Evolutionary conservation across 495 filamentous ascomycete genomes (phyloP).

Genomic region (Mytilinidion resinicola): DNA sequence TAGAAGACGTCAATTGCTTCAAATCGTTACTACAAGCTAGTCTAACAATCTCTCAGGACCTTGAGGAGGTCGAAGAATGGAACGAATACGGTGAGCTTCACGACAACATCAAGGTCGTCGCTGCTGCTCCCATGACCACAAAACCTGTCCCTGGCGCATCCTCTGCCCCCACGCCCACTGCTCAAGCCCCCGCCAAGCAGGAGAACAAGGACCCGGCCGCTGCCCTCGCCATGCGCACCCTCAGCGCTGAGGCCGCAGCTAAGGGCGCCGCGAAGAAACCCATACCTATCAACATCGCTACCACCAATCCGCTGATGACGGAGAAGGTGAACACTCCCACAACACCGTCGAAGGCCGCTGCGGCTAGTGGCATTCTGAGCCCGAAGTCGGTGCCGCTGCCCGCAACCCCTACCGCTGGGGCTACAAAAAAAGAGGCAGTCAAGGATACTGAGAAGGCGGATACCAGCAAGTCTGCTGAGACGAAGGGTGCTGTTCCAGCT

Average conservation of each 20-base stretch:
- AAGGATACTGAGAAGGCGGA: no score
- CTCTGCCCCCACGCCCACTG: constrained; percentile 9
- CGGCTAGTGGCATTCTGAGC: constrained; percentile 10
- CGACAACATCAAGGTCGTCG: constrained; percentile 57
- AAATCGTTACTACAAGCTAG: background rate
- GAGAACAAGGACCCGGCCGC: constrained; percentile 11
- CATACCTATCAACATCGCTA: constrained; percentile 14
- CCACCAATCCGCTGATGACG: constrained; percentile 21
- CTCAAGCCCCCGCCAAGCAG: background rate
- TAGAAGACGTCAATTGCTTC: background rate
- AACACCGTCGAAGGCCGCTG: constrained; percentile 8
- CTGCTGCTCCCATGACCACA: constrained; percentile 17
- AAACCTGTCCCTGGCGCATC: constrained; percentile 1
- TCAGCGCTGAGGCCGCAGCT: constrained; percentile 25
- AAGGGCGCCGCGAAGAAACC: constrained; percentile 24
- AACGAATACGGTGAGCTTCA: constrained; percentile 97
- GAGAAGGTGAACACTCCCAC: constrained; percentile 23
- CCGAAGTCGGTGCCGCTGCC: constrained; percentile 17
- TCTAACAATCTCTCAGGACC: constrained; percentile 53
- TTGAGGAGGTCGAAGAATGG: constrained; percentile 95
- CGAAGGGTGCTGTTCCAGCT: no score
- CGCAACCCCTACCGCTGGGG: constrained; percentile 7
- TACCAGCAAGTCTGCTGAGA: no score
- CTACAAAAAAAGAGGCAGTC: no score
- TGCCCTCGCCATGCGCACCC: constrained; percentile 19